These are phyloP conservation scores for Sclerotinia trifoliorum DNA, from an alignment of 2,329 filamentous ascomycete genomes.

Conservation along the genomic window DNA sequence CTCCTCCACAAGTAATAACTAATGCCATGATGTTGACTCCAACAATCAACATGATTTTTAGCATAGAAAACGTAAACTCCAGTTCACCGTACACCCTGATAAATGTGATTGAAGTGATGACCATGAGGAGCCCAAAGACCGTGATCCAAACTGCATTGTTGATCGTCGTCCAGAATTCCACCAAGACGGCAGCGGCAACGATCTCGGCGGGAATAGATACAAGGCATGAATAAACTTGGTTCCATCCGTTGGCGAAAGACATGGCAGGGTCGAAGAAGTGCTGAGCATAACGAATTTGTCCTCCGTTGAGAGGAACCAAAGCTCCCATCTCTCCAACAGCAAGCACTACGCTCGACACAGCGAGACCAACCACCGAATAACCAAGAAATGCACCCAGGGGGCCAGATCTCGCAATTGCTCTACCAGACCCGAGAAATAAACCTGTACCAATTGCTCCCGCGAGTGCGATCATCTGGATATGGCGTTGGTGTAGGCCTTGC, in stretches of 20 bases:
- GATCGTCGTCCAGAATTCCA: constrained; percentile 63
- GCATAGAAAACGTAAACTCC: constrained; percentile 51
- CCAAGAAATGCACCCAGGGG: constrained; percentile 47
- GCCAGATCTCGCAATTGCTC: constrained; percentile 48
- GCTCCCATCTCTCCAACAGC: constrained; percentile 41
- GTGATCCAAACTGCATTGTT: constrained; percentile 46
- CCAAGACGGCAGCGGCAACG: constrained; percentile 60
- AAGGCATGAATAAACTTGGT: constrained; percentile 38
- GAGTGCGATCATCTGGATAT: constrained; percentile 46
- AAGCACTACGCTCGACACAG: constrained; percentile 49
- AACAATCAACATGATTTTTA: constrained; percentile 62
- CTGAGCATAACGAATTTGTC: constrained; percentile 40
- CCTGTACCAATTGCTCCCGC: constrained; percentile 50
- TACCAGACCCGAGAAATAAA: constrained; percentile 52
- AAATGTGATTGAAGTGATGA: constrained; percentile 41
- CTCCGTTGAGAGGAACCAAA: constrained; percentile 40
- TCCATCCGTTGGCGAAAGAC: constrained; percentile 39
- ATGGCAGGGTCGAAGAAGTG: constrained; percentile 42
- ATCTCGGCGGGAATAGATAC: constrained; percentile 51
- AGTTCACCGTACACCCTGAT: constrained; percentile 50
- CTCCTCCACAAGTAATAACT: constrained; percentile 52
- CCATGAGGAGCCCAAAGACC: constrained; percentile 42
- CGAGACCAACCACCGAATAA: constrained; percentile 37
- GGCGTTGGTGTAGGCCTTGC: constrained; percentile 39
- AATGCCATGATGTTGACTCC: constrained; percentile 57